These are phyloP conservation scores for Phytophthora fragariaefolia DNA, from an alignment of 352 stramenopile genomes.

Conservation along the genomic window DNA sequence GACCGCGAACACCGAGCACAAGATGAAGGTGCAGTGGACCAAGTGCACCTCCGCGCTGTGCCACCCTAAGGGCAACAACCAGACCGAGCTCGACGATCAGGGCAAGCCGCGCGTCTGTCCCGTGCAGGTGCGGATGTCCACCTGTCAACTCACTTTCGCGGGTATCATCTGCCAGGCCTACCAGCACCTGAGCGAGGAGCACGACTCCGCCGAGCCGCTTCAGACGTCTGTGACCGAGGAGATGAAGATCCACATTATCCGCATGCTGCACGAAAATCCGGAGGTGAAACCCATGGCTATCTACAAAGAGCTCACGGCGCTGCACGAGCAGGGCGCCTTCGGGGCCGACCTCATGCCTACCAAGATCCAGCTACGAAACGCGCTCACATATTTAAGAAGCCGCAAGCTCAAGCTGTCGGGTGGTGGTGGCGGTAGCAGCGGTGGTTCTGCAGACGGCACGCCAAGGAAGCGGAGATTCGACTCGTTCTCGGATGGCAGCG, in stretches of 20 bases:
- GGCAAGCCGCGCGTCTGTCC: conserved; percentile 55
- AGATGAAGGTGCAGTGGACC: conserved; percentile 89
- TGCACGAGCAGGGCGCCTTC: conserved; percentile 65
- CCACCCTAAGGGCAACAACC: conserved; percentile 64
- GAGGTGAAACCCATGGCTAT: conserved; percentile 83
- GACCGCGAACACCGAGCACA: conserved; percentile 61
- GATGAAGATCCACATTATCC: conserved; percentile 77
- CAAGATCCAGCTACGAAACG: conserved; percentile 85
- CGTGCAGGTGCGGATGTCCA: conserved; percentile 84
- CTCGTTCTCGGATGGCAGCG: conserved; percentile 62
- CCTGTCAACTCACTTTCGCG: conserved; percentile 76
- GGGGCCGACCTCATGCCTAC: conserved; percentile 81
- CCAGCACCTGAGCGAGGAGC: conserved; percentile 77
- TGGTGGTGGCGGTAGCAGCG: conserved; percentile 19
- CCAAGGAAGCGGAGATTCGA: conserved; percentile 53
- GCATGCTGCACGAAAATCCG: conserved; percentile 66
- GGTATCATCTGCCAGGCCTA: conserved; percentile 81
- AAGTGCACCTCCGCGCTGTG: conserved; percentile 84
- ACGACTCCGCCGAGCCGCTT: conserved; percentile 75
- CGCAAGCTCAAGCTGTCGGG: conserved; percentile 63
- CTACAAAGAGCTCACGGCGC: conserved; percentile 67
- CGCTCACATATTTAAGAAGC: conserved; percentile 82
- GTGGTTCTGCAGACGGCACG: conserved; percentile 14
- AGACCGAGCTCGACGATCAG: conserved; percentile 35
- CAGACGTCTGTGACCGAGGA: conserved; percentile 78